These are phyloP conservation scores for Emmonsia crescens DNA, from an alignment of 2,329 filamentous ascomycete genomes.

Conservation along the genomic window DNA sequence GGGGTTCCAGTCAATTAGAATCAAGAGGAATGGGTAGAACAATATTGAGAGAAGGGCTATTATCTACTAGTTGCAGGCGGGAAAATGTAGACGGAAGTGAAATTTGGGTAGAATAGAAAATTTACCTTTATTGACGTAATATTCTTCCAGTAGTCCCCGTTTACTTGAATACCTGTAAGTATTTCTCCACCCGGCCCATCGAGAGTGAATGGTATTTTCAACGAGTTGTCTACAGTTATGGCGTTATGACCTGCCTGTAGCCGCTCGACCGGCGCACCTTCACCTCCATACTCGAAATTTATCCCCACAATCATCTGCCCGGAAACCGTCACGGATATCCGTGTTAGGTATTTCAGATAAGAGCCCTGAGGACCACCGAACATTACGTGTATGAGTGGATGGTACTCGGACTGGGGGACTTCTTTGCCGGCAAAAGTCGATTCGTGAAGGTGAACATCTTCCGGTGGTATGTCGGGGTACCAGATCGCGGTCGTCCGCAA, in stretches of 20 bases:
- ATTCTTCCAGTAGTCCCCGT: constrained; percentile 7
- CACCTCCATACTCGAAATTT: constrained; percentile 12
- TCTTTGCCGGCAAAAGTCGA: constrained; percentile 7
- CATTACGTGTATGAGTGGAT: constrained; percentile 13
- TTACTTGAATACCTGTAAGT: constrained; percentile 11
- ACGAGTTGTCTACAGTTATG: constrained; percentile 4
- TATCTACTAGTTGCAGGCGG: background rate
- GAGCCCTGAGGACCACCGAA: constrained; percentile 13
- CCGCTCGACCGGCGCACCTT: constrained; percentile 5
- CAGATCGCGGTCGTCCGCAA: constrained; percentile 14
- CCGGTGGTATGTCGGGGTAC: constrained; percentile 14
- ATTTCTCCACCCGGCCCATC: constrained; percentile 15
- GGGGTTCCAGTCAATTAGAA: background rate
- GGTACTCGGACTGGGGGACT: constrained; percentile 9
- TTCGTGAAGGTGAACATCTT: constrained; percentile 11
- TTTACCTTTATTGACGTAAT: background rate
- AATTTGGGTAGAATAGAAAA: background rate
- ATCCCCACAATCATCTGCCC: constrained; percentile 11
- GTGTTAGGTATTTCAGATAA: constrained; percentile 14
- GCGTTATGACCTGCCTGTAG: constrained; percentile 9
- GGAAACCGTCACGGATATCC: constrained; percentile 13
- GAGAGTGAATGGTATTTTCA: constrained; percentile 13
- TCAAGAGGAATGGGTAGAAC: background rate
- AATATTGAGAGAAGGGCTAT: background rate
- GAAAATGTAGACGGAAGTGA: background rate